Base-by-base conservation (phyloP, 2,329 filamentous ascomycete species). In the Hypomyces perniciosus region DNA sequence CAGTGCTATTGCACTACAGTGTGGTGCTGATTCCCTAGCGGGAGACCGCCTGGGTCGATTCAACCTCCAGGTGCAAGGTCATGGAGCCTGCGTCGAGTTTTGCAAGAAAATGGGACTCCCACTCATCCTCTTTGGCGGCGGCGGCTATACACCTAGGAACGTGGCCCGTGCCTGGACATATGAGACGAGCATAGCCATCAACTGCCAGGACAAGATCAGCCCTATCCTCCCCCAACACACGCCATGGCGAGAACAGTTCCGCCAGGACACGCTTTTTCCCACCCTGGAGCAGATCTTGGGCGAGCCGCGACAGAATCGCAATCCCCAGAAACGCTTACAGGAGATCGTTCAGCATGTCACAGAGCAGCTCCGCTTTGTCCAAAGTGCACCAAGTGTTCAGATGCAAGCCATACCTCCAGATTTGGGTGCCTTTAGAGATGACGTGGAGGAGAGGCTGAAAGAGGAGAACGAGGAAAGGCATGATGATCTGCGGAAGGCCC, bases 131-230 rank as follows among this genome's bases (percentile, higher is more conserved):
- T 88, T 97, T 52, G 93, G 93, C 41, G 93, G 93, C 37, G 93
- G 93, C 51, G 93, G 93, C 29, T 99, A 99, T 70, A 99, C 93
- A 10, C 91, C 93, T 5, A 83, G 92, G 57, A 99, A 99, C 63
- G 93, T 99, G 6, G 93, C 93, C 39, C 86, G 93, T 48, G 90
- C 92, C 30, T 99, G 93, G 93, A 90, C 91, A 27, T 92, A 95
- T 70, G 93, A 99, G 72, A 99, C 93, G 9, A 87, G 88, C 54
- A 89, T 97, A 59, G 90, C 90, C 54, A 88, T 95, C 56, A 84
- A 85, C 58, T 84, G 83, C 51, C 78, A 86, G 54, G 77, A 86
- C 56, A 79, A 81, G 51, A 85, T 96, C 56, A 73, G 77, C 65
- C 80, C 86, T 13, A 78, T 82, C 9, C 85, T 97, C 29, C 92